Conservation (phyloP, 2,329 filamentous ascomycete species). For the Fusarium sp. region DNA sequence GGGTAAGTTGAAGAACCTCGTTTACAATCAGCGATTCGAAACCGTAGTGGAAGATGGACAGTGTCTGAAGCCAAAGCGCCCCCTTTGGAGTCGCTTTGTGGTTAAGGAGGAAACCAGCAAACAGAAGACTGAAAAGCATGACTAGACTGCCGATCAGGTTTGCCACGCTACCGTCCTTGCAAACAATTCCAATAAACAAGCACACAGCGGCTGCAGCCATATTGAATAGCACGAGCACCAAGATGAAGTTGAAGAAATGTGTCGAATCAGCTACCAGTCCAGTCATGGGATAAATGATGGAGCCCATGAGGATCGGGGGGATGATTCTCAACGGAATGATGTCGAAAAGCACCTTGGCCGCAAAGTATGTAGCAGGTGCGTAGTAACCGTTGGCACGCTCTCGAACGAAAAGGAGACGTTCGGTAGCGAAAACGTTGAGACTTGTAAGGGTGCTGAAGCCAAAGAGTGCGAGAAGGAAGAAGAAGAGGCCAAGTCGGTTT, state of each 20-base stretch:
- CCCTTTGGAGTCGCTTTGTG: slow-evolving; percentile 89
- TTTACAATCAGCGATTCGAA: slow-evolving; percentile 98
- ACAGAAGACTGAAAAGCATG: slow-evolving; percentile 96
- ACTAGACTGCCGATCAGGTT: slow-evolving; percentile 94
- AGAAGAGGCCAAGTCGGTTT: slow-evolving; percentile 95
- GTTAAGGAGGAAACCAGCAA: slow-evolving; percentile 93
- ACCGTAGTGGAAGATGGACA: slow-evolving; percentile 98
- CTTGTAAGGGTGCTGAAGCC: slow-evolving; percentile 97
- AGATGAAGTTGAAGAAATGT: slow-evolving; percentile 90
- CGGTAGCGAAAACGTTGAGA: slow-evolving; percentile 90
- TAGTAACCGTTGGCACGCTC: slow-evolving; percentile 98
- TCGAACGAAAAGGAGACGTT: slow-evolving; percentile 89
- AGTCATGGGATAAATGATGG: slow-evolving; percentile 98
- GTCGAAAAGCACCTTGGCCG: slow-evolving; percentile 97
- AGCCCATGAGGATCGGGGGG: slow-evolving; percentile 92
- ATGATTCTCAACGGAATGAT: slow-evolving; percentile 94
- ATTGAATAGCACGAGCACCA: slow-evolving; percentile 95
- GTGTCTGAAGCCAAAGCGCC: slow-evolving; percentile 87
- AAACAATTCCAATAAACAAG: slow-evolving; percentile 94
- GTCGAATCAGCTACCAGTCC: slow-evolving; percentile 83
- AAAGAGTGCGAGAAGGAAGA: slow-evolving; percentile 95
- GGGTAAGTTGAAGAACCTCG: slow-evolving; percentile 88
- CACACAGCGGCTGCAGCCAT: slow-evolving; percentile 93
- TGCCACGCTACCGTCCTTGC: slow-evolving; percentile 89
- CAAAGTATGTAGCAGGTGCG: slow-evolving; percentile 90